A percentile compares a stretch with the other conserved stretches of the same genome.
Conservation (phyloP, 345 rosid genomes). For the Laguncularia racemosa region DNA sequence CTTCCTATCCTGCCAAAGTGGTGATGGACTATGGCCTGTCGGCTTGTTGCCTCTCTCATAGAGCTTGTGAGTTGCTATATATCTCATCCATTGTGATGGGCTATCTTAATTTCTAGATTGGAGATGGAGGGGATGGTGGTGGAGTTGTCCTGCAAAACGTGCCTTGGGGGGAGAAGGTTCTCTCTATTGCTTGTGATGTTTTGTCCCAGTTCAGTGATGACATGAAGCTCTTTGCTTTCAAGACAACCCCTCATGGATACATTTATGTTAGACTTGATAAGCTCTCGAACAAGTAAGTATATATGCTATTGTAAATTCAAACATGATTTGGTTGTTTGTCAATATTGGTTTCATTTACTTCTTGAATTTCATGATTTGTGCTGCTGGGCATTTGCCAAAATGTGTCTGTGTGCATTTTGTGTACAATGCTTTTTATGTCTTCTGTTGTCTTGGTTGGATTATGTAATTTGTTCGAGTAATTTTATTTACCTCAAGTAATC, state of each 20-base stretch:
- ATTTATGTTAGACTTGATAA: constrained; percentile 76
- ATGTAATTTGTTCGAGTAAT: too few species aligned
- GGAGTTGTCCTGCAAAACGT: constrained; percentile 65
- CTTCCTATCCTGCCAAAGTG: too few species aligned
- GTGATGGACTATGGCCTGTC: too few species aligned
- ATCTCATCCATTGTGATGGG: background rate
- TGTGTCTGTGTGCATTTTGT: too few species aligned
- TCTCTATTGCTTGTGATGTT: constrained; percentile 53
- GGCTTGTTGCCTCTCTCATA: too few species aligned
- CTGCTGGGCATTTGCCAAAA: too few species aligned
- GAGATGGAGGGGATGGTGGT: constrained; percentile 93
- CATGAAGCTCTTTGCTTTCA: constrained; percentile 62
- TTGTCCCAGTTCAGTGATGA: constrained; percentile 42
- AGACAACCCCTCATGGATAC: constrained; percentile 70
- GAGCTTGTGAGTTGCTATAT: too few species aligned
- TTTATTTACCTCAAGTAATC: background rate
- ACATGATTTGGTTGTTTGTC: background rate
- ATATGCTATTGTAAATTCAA: background rate
- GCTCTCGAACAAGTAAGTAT: constrained; percentile 50
- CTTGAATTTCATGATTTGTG: too few species aligned
- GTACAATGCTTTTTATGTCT: too few species aligned
- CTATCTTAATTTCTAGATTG: constrained; percentile 29
- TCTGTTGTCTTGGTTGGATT: too few species aligned
- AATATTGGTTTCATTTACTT: too few species aligned
- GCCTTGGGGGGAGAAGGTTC: constrained; percentile 66